These are phyloP conservation scores for Boletus fagicola DNA, from an alignment of 768 basidiomycete species.

Conservation along the genomic window DNA sequence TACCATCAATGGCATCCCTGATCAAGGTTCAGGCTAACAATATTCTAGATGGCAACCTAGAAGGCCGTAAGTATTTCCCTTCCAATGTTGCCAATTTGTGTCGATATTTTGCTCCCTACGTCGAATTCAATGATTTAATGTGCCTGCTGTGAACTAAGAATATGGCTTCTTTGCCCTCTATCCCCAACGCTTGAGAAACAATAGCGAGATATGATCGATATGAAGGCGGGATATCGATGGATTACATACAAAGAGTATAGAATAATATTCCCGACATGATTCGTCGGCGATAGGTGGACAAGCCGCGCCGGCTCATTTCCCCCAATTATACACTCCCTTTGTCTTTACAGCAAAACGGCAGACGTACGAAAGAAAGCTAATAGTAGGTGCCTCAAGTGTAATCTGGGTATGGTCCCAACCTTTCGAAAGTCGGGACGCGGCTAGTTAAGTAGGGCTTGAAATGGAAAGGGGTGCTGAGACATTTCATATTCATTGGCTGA, in stretches of 20 bases:
- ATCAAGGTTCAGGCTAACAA: constrained; percentile 11
- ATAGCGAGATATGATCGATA: constrained; percentile 42
- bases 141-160: constrained; percentile 15
- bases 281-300: constrained; percentile 14
- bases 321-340: constrained; percentile 11
- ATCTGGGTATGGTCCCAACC: background rate
- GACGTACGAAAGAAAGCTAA: background rate
- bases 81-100: constrained; percentile 1
- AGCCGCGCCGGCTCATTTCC: constrained; percentile 5
- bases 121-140: constrained; percentile 10
- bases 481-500: background rate
- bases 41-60: constrained; percentile 1
- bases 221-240: constrained; percentile 29
- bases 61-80: constrained; percentile 13
- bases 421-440: background rate
- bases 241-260: background rate
- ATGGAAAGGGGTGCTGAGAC: background rate
- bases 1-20: constrained; percentile 11
- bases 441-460: background rate
- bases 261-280: background rate
- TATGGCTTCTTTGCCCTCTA: constrained; percentile 12
- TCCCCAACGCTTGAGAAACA: constrained; percentile 39
- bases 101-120: background rate
- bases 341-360: background rate
- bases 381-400: background rate